Base-by-base conservation (phyloP, 192 early-diverging fungal genomes). In the Linnemannia zychae region DNA sequence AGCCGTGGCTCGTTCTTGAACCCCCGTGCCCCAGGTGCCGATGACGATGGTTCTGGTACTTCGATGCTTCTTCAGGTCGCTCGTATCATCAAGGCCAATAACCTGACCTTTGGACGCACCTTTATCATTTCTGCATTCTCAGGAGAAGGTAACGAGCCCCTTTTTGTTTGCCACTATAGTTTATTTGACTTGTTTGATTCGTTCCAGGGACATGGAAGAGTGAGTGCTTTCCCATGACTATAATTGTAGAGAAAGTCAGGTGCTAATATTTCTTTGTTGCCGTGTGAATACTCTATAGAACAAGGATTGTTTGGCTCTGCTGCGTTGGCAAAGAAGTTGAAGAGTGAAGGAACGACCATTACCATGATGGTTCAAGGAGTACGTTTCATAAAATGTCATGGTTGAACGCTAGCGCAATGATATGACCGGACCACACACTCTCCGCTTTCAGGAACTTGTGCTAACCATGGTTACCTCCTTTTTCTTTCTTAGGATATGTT, bases 321-420 rank as follows among this genome's bases (percentile, higher is more conserved):
- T 17, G 88, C 88, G 3, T 76, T 82, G 77, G 80, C 88, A 36
- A 85, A 76, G 70, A 77, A 82, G 63, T 34, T 87, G 46, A 80
- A 79, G 68, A 34, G 49, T 33, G 49, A 76, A 17, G 76, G 71
- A 3, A 86, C 77, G 20, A 71, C 40, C 13, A 87, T 89, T 66
- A 87, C 82, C 0, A 80, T 86, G 75, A 89, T 89, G 88, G 73
- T 89, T 49, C 88, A 89, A 33, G 88, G 88, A 52, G 81, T 84
- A 84, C 47, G 81, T 78, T 63, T 63, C 57, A 63, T 31, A 33
- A 13, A 17, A 3, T 63, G 24, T 63, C 15, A 31, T 31, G 24
- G 24, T 4, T 13, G 57, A 28, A 31, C 57, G 11, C 28, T 33
- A 2, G 57, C 13, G 57, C 57, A 33, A 15, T 63, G 24, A 15